Percentiles rank a stretch among this genome's conserved stretches.
Conservation (phyloP, 305 asterid genomes). For the Solanum hybrid region DNA sequence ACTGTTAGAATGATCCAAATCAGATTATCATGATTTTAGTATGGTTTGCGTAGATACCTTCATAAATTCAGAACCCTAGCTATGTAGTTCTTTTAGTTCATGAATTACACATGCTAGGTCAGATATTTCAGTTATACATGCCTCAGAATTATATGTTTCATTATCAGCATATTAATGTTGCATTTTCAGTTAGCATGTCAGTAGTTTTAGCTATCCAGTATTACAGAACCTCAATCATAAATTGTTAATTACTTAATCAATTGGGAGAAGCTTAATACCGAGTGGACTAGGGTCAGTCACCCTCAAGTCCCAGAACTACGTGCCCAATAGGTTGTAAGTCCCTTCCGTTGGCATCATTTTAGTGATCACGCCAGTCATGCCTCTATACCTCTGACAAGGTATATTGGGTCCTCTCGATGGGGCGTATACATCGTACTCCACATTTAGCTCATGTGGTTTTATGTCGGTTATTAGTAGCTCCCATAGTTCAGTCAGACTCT, state of each 20-base stretch:
- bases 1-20: not conserved
- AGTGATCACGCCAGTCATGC: not conserved
- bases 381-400: not conserved
- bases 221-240: no score
- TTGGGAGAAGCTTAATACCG: not conserved
- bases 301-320: not conserved
- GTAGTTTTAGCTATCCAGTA: not conserved
- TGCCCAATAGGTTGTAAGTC: not conserved
- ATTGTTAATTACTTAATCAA: not conserved
- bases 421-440: not conserved
- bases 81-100: not conserved
- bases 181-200: not conserved
- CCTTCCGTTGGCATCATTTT: not conserved
- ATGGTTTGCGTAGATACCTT: not conserved
- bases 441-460: not conserved
- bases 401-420: not conserved
- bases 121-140: not conserved
- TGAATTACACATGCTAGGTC: not conserved
- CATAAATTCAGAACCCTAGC: not conserved
- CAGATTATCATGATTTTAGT: not conserved
- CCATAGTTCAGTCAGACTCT: not conserved
- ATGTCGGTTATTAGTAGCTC: not conserved
- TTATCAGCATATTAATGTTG: not conserved
- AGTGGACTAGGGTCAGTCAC: not conserved
- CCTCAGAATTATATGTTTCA: not conserved